Conservation (phyloP, 495 filamentous ascomycete species). For the Daldinia bambusicola region DNA sequence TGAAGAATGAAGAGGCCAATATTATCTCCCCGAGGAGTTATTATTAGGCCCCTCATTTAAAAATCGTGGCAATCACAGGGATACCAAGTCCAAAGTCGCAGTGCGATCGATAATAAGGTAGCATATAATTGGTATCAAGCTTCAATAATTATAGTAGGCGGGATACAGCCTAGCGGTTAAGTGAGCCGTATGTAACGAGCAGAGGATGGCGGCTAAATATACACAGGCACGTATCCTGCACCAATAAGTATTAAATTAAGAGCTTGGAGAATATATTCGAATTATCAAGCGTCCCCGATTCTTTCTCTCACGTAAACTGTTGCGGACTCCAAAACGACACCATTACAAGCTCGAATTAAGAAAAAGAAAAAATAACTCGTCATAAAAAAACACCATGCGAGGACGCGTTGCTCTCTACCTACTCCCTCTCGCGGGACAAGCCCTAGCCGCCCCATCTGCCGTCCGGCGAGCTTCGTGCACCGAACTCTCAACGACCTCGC, state of each 20-base stretch:
- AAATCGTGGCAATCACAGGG: neutral
- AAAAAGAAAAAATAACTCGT: slow-evolving; percentile 17
- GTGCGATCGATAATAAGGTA: slow-evolving; percentile 8
- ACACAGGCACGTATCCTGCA: neutral
- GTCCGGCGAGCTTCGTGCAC: slow-evolving; percentile 16
- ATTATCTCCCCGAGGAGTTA: neutral
- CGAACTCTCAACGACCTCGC: slow-evolving; percentile 24
- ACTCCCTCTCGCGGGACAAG: slow-evolving; percentile 21
- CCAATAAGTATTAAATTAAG: slow-evolving; percentile 17
- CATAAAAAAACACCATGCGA: neutral
- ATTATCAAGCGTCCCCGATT: neutral
- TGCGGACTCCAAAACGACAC: neutral
- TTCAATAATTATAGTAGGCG: slow-evolving; percentile 15
- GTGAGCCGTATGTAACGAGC: slow-evolving; percentile 9
- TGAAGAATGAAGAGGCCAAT: neutral
- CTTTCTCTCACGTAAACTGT: neutral
- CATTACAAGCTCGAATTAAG: neutral
- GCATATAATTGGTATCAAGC: slow-evolving; percentile 14
- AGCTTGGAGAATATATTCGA: slow-evolving; percentile 1
- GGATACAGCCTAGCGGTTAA: slow-evolving; percentile 37
- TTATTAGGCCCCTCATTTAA: neutral
- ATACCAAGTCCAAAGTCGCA: neutral
- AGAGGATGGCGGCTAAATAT: slow-evolving; percentile 35
- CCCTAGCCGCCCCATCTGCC: slow-evolving; percentile 5
- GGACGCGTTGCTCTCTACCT: slow-evolving; percentile 17